Conservation (phyloP, 331 rosid genomes). For the Pyrus hybrid region DNA sequence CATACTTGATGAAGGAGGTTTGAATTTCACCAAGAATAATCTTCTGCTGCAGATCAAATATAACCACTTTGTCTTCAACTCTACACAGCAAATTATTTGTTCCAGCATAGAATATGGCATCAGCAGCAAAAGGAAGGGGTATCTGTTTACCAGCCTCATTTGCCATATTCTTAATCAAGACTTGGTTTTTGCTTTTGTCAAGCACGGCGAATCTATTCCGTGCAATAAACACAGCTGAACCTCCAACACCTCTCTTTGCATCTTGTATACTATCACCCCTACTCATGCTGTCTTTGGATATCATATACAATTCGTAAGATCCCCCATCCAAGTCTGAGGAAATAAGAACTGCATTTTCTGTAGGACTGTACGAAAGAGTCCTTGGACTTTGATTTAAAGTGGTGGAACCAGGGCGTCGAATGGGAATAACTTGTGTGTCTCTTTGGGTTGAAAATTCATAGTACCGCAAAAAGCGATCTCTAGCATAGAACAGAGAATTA, state of each 20-base stretch:
- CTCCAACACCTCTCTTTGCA: slow-evolving; percentile 82
- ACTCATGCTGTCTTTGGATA: slow-evolving; percentile 66
- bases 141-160: slow-evolving; percentile 79
- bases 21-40: slow-evolving; percentile 74
- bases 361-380: slow-evolving; percentile 75
- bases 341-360: slow-evolving; percentile 84
- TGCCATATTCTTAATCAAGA: slow-evolving; percentile 60
- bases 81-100: slow-evolving; percentile 86
- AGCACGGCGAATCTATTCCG: slow-evolving; percentile 92
- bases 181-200: slow-evolving; percentile 74
- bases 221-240: slow-evolving; percentile 88
- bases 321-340: slow-evolving; percentile 92
- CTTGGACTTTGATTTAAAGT: slow-evolving; percentile 80
- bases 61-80: slow-evolving; percentile 77
- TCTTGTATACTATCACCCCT: slow-evolving; percentile 73
- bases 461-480: slow-evolving; percentile 74
- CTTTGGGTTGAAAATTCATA: slow-evolving; percentile 75
- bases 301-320: slow-evolving; percentile 74
- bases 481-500: slow-evolving; percentile 67
- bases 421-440: slow-evolving; percentile 74
- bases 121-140: slow-evolving; percentile 61
- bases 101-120: slow-evolving; percentile 95
- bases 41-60: slow-evolving; percentile 90
- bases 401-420: slow-evolving; percentile 79
- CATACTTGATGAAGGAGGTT: slow-evolving; percentile 80